phyloP scores from a whole-genome alignment of 495 filamentous ascomycete genomes.

The Hyaloscypha variabilis region DNA sequence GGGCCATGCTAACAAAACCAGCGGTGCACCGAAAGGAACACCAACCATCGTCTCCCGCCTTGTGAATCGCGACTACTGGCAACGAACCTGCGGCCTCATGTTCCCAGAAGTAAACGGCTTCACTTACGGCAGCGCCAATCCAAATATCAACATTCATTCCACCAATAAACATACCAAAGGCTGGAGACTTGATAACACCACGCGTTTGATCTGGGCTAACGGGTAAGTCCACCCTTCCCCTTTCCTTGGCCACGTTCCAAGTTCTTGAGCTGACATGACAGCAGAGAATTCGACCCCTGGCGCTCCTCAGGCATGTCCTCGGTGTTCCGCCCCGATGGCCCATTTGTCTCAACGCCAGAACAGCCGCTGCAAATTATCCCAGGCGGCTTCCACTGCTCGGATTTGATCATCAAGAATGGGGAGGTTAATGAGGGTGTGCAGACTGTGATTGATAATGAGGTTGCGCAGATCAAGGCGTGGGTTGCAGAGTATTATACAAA shows the following conservation, averaged over 20 bases:
- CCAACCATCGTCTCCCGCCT: constrained; percentile 55
- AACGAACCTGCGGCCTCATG: constrained; percentile 55
- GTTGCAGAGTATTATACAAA: neutral
- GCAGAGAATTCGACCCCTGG: constrained; percentile 66
- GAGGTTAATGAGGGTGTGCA: neutral
- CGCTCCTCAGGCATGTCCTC: constrained; percentile 50
- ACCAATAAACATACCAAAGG: constrained; percentile 59
- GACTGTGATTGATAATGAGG: neutral
- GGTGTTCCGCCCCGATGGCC: constrained; percentile 52
- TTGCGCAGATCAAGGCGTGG: neutral
- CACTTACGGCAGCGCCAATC: neutral
- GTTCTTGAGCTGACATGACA: too few species aligned
- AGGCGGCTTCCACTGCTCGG: constrained; percentile 38
- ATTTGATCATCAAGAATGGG: neutral
- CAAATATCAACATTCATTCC: constrained; percentile 21
- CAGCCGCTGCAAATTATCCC: constrained; percentile 55
- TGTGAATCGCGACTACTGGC: constrained; percentile 56
- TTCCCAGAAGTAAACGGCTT: constrained; percentile 45
- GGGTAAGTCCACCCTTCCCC: neutral
- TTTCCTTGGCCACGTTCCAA: too few species aligned
- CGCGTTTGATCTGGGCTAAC: constrained; percentile 56
- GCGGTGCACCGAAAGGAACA: constrained; percentile 47
- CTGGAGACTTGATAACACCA: constrained; percentile 55
- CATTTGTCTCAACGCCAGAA: constrained; percentile 41
- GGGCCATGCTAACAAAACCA: constrained; percentile 7